These are phyloP conservation scores for Fusarium pseudoanthophilum DNA, from an alignment of 2,329 filamentous ascomycete species.

Conservation along the genomic window DNA sequence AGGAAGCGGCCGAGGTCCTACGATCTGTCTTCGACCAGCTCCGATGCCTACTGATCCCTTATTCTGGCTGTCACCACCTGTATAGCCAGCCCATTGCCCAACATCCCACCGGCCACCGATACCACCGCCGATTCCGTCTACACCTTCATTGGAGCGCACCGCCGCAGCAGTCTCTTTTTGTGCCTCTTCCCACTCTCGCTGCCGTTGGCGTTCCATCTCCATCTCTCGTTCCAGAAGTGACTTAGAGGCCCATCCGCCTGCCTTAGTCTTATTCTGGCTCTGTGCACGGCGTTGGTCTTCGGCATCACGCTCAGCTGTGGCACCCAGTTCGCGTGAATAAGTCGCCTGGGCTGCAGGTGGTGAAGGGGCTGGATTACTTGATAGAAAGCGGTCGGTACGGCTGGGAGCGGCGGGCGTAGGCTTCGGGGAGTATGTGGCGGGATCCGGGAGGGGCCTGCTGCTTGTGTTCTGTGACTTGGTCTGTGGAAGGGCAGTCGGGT, in stretches of 20 bases:
- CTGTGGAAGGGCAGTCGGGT: conserved; percentile 51
- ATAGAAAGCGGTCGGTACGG: conserved; percentile 68
- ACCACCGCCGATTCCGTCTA: conserved; percentile 74
- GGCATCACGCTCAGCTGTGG: conserved; percentile 69
- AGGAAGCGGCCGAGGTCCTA: conserved; percentile 78
- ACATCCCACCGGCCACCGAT: conserved; percentile 79
- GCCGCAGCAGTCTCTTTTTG: conserved; percentile 73
- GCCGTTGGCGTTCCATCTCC: conserved; percentile 80
- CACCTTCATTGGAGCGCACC: conserved; percentile 60
- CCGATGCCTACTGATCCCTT: conserved; percentile 73
- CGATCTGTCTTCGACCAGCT: conserved; percentile 78
- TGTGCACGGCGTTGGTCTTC: conserved; percentile 70
- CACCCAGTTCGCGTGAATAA: conserved; percentile 66
- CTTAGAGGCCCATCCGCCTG: conserved; percentile 72
- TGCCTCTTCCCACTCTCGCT: conserved; percentile 82
- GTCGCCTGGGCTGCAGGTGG: conserved; percentile 55
- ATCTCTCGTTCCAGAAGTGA: conserved; percentile 82
- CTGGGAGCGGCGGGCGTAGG: conserved; percentile 46
- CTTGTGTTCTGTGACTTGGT: conserved; percentile 20
- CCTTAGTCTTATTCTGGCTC: conserved; percentile 69
- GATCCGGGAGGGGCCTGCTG: conserved; percentile 39
- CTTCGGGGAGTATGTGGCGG: conserved; percentile 31
- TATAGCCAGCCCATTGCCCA: conserved; percentile 78
- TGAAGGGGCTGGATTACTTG: conserved; percentile 63
- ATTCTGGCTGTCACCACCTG: conserved; percentile 80